Evolutionary conservation across 2,329 filamentous ascomycete species (phyloP), one percentile per base, ranked within the genome.

Genomic region (Plectosphaerella cucumerina): DNA sequence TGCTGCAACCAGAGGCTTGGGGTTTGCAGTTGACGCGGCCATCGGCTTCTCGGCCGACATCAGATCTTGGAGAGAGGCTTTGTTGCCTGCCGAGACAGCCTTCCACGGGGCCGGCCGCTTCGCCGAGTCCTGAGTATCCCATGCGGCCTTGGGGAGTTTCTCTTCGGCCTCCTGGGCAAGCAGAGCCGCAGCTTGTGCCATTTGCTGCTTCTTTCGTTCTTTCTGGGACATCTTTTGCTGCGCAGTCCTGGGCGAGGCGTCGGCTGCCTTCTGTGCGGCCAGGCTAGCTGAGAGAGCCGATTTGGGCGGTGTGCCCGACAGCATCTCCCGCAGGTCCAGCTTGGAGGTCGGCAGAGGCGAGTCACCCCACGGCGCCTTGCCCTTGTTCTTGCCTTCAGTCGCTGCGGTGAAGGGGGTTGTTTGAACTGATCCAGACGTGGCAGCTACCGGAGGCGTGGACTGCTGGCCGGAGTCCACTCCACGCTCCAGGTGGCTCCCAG

Each of bases 181-280:
- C 53, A 77, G 70, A 34, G 72, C 65, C 21, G 65, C 70, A 21
- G 77, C 71, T 60, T 89, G 82, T 54, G 83, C 78, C 60, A 90
- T 86, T 60, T 90, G 82, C 57, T 91, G 82, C 63, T 63, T 94
- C 71, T 96, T 97, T 20, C 91, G 85, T 66, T 97, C 92, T 63
- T 94, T 96, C 60, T 97, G 94, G 1, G 92, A 96, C 58, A 96
- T 70, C 64, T 89, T 96, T 1, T 70, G 64, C 15, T 72, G 70
- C 1, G 72, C 60, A 37, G 61, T 49, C 57, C 71, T 76, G 47
- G 52, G 63, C 50, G 50, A 60, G 20, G 65, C 52, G 17, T 76
- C 71, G 49, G 70, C 75, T 8, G 58, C 64, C 44, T 67, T 77
- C 58, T 82, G 75, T 1, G 76, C 77, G 5, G 75, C 77, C 11